phyloP scores from a whole-genome alignment of 371 early-diverging fungal genomes.

The Mortierella sp. region DNA sequence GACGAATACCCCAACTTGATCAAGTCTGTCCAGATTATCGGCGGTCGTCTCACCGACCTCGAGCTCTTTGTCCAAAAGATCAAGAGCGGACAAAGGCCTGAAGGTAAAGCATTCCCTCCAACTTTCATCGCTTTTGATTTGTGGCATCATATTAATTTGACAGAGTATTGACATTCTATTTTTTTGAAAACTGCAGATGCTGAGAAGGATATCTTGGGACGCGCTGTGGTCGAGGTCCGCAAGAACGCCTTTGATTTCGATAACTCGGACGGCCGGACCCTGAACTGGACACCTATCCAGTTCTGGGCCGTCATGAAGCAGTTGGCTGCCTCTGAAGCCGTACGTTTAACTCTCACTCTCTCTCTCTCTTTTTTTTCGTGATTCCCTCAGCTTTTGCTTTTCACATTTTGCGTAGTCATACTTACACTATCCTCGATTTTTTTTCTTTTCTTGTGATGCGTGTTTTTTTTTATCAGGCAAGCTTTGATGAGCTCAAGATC shows the following conservation, averaged over 20 bases:
- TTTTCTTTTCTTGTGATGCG: too few relatives aligned
- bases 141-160: neutral
- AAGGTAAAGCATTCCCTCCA: conserved; percentile 57
- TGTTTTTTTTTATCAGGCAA: conserved; percentile 55
- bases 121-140: neutral
- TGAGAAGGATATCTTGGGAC: conserved; percentile 81
- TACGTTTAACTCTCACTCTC: conserved; percentile 37
- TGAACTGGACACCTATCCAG: conserved; percentile 77
- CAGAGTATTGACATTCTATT: neutral
- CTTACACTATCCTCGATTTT: neutral
- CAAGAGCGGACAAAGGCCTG: conserved; percentile 74
- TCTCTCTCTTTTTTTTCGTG: neutral
- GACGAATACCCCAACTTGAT: conserved; percentile 65
- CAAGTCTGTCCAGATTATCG: conserved; percentile 74
- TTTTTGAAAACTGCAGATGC: conserved; percentile 69
- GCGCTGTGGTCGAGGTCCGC: conserved; percentile 85
- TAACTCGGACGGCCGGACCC: conserved; percentile 60
- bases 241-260: conserved; percentile 86
- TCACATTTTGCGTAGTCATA: neutral
- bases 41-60: conserved; percentile 90
- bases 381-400: too few relatives aligned
- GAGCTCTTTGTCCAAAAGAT: conserved; percentile 88
- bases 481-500: conserved; percentile 84
- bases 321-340: conserved; percentile 66
- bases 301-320: conserved; percentile 82